Percentiles rank a stretch among this genome's conserved stretches.
Conservation (phyloP, 2,329 filamentous ascomycete genomes). For the Penicillium verrucosum region DNA sequence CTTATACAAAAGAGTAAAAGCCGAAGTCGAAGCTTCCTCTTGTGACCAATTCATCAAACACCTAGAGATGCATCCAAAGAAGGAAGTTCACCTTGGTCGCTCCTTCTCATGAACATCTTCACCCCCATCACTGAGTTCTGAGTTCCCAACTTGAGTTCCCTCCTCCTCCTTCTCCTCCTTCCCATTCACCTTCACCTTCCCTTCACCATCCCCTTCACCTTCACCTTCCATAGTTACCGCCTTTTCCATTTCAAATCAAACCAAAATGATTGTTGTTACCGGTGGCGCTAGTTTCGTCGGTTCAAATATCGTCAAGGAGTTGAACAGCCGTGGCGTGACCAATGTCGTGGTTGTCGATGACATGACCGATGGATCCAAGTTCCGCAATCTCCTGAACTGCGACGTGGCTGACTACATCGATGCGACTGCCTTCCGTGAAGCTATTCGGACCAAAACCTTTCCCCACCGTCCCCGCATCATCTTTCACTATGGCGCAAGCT, state of each 20-base stretch:
- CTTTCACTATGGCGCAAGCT: neutral
- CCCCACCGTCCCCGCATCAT: neutral
- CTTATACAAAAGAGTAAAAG: too few species aligned
- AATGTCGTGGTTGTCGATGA: slow-evolving; percentile 3
- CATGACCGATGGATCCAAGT: slow-evolving; percentile 3
- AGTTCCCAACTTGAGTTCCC: neutral
- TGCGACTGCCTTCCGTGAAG: neutral
- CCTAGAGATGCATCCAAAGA: neutral
- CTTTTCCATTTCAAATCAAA: too few species aligned
- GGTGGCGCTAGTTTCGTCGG: slow-evolving; percentile 3
- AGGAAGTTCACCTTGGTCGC: neutral
- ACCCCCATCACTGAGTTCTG: neutral
- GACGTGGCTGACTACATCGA: slow-evolving; percentile 1
- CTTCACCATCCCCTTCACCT: too few species aligned
- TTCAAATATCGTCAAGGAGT: slow-evolving; percentile 2
- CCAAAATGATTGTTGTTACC: slow-evolving; percentile 2
- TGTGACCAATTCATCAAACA: neutral
- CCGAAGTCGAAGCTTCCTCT: neutral
- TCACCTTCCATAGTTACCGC: too few species aligned
- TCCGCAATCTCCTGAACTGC: neutral
- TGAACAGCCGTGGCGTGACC: slow-evolving; percentile 1
- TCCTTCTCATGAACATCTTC: neutral
- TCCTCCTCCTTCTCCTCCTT: neutral
- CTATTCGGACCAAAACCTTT: neutral
- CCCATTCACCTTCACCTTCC: too few species aligned